Evolutionary conservation across 371 early-diverging fungal genomes (phyloP), one percentile per base, ranked within the genome.

Genomic region (Mortierella polycephala): DNA sequence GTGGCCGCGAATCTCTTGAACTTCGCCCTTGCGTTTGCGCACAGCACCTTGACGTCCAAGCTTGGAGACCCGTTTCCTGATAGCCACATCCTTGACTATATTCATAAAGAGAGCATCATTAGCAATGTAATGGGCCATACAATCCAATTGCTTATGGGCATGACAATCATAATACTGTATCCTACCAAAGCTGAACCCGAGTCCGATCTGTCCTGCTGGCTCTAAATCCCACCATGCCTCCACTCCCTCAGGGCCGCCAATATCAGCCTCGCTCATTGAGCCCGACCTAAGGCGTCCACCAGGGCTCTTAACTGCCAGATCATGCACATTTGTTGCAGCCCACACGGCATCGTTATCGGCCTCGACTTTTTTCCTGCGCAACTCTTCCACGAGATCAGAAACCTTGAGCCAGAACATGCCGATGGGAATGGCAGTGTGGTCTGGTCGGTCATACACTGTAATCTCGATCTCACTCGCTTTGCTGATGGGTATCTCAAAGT

Each of bases 391-490:
- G 41, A 94, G 84, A 75, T 93, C 94, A 0, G 89, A 87, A 51
- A 93, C 86, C 47, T 90, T 90, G 57, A 94, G 76, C 93, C 93
- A 94, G 74, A 91, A 84, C 63, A 94, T 83, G 50, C 93, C 93
- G 18, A 91, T 85, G n/a, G 92, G 86, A 30, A 89, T 73, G 14
- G 85, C 81, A 57, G 84, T 83, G 44, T 85, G 75, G 39, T 90
- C 89, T 49, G 87, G 86, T 44, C 88, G 82, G 60, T 95, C 96
- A 63, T 87, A 88, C 5, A 95, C 83, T 23, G 90, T 86, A 41
- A 97, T 83, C 79, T 97, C 98, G 11, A 96, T 88, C 74, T 96
- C 96, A 16, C 91, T 89, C 0, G 92, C 95, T 80, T 92, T 92
- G 71, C 90, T 92, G 64, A 95, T 90, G 51, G 87, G 85, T 20